Percentiles rank a stretch among this genome's conserved stretches.
phyloP scores from a whole-genome alignment of 305 asterid genomes.

The Fraxinus platypoda region DNA sequence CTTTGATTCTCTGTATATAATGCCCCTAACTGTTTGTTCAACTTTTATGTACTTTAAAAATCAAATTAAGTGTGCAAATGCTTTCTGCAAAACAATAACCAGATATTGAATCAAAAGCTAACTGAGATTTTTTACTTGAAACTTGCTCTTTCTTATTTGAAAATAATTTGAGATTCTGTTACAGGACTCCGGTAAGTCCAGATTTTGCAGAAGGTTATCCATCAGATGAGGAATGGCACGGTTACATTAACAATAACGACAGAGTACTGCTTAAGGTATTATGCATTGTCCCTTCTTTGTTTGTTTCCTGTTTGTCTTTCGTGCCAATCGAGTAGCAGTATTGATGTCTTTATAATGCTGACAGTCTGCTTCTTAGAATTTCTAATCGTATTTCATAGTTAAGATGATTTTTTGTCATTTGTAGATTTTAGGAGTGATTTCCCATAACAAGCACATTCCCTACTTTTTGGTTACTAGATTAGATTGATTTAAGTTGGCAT shows the following conservation, averaged over 20 bases:
- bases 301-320: constrained; percentile 10
- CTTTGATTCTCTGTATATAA: background rate
- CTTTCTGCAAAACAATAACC: background rate
- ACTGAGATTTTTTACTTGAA: background rate
- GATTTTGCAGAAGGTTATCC: constrained; percentile 69
- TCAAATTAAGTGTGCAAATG: background rate
- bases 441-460: background rate
- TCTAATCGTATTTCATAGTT: background rate
- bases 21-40: background rate
- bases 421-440: background rate
- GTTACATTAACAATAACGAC: constrained; percentile 72
- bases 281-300: constrained; percentile 14
- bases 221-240: constrained; percentile 82
- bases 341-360: background rate
- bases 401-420: background rate
- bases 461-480: background rate
- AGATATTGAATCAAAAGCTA: background rate
- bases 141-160: background rate
- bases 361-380: background rate
- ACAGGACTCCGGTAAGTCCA: constrained; percentile 69
- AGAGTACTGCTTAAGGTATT: constrained; percentile 89
- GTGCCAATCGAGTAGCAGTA: background rate
- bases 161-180: constrained; percentile 24
- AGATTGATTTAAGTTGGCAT: background rate
- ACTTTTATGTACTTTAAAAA: background rate